Evolutionary conservation across 495 filamentous ascomycete genomes (phyloP).

Genomic region (Penicillium silybi): DNA sequence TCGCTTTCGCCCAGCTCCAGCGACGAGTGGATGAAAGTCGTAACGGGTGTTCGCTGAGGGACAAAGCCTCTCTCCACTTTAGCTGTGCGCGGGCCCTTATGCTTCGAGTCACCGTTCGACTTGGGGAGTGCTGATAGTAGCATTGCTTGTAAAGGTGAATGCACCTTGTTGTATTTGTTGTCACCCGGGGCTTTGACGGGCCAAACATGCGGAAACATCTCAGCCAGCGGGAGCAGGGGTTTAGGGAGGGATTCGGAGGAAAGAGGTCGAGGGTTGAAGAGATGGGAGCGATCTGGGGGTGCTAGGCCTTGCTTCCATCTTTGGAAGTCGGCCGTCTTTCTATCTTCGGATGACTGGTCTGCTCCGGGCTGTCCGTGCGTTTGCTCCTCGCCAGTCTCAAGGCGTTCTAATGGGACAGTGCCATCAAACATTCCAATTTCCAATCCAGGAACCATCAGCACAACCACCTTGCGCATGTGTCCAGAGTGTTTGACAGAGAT

Average conservation of each 20-base stretch:
- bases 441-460: conserved; percentile 90
- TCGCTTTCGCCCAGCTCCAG: conserved; percentile 78
- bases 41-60: conserved; percentile 72
- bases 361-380: conserved; percentile 10
- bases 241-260: conserved; percentile 55
- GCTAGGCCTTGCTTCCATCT: conserved; percentile 46
- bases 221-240: conserved; percentile 65
- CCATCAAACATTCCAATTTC: conserved; percentile 87
- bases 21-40: conserved; percentile 63
- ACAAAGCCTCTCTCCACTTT: conserved; percentile 57
- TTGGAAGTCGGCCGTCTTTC: conserved; percentile 31
- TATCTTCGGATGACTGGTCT: conserved; percentile 17
- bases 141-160: conserved; percentile 78
- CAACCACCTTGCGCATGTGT: conserved; percentile 75
- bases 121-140: conserved; percentile 67
- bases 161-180: conserved; percentile 68
- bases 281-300: conserved; percentile 35
- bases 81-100: conserved; percentile 53
- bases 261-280: conserved; percentile 71
- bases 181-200: conserved; percentile 84
- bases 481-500: conserved; percentile 72
- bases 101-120: conserved; percentile 47
- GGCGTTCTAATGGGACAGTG: conserved; percentile 47
- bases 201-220: conserved; percentile 85
- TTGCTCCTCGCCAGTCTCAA: conserved; percentile 5